These are phyloP conservation scores for Phoma sp. DNA, from an alignment of 2,329 filamentous ascomycete genomes.

Conservation along the genomic window DNA sequence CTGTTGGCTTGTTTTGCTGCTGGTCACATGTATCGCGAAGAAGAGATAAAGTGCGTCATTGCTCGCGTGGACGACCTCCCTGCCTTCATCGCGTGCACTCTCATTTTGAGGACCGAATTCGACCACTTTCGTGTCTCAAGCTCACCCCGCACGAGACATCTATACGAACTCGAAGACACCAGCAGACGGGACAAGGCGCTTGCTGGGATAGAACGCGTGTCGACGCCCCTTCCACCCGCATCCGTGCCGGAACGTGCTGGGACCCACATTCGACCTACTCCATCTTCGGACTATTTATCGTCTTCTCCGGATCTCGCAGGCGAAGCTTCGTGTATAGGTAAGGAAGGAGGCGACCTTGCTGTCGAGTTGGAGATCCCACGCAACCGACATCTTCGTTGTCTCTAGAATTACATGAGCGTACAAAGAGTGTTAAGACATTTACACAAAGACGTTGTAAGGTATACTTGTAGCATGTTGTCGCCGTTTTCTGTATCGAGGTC, in stretches of 20 bases:
- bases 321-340: too few species aligned
- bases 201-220: background rate
- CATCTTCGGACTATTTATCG: too few species aligned
- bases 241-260: background rate
- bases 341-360: too few species aligned
- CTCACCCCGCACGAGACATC: background rate
- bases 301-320: too few species aligned
- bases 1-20: constrained; percentile 13
- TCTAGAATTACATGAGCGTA: background rate
- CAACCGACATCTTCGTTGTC: too few species aligned
- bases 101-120: background rate
- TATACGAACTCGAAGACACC: background rate
- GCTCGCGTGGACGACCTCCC: constrained; percentile 17
- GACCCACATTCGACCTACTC: background rate
- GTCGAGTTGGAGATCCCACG: too few species aligned
- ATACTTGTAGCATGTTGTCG: too few species aligned
- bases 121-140: background rate
- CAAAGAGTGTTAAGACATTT: too few species aligned
- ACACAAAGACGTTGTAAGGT: too few species aligned
- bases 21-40: constrained; percentile 13
- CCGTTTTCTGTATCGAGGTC: background rate
- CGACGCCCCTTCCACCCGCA: background rate
- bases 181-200: background rate
- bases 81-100: background rate
- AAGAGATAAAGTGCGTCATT: constrained; percentile 18